Percentiles rank a stretch among this genome's conserved stretches.
These are phyloP conservation scores for Medakamo hakoo DNA, from an alignment of 139 green algal genomes.

Conservation along the genomic window DNA sequence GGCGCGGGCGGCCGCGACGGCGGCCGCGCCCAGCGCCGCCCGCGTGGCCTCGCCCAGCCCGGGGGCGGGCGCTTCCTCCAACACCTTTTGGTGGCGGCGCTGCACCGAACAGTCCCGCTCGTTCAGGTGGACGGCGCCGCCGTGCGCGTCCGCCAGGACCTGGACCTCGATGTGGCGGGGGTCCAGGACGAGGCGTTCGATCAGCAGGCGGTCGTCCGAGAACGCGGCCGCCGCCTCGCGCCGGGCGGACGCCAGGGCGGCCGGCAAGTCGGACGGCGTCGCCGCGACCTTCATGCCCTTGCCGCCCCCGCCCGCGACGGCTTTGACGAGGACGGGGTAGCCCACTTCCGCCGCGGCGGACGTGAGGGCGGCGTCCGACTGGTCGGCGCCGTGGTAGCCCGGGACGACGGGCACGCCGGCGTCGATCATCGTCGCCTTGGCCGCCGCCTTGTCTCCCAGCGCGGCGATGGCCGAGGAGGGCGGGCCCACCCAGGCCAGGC, in stretches of 20 bases:
- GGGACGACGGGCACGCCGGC: slow-evolving; percentile 73
- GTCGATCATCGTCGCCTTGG: slow-evolving; percentile 55
- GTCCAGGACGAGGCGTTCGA: slow-evolving; percentile 60
- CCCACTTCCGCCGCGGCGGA: slow-evolving; percentile 42
- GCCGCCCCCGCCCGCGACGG: slow-evolving; percentile 63
- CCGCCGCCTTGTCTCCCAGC: slow-evolving; percentile 52
- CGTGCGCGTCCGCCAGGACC: slow-evolving; percentile 61
- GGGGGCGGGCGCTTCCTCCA: slow-evolving; percentile 68
- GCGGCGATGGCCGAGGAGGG: slow-evolving; percentile 38
- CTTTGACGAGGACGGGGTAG: slow-evolving; percentile 75
- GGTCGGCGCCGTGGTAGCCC: slow-evolving; percentile 60
- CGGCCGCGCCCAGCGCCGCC: slow-evolving; percentile 36
- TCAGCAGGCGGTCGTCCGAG: slow-evolving; percentile 57
- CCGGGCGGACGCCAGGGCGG: slow-evolving; percentile 31
- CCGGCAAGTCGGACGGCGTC: slow-evolving; percentile 11
- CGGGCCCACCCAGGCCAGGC: slow-evolving; percentile 56
- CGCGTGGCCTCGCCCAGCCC: slow-evolving; percentile 19
- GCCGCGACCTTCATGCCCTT: slow-evolving; percentile 80
- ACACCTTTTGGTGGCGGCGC: slow-evolving; percentile 62
- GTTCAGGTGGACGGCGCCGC: slow-evolving; percentile 52
- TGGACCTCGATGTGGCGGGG: slow-evolving; percentile 75
- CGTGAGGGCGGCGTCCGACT: slow-evolving; percentile 18
- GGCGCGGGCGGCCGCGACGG: slow-evolving; percentile 32
- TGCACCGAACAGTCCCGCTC: slow-evolving; percentile 76
- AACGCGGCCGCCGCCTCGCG: slow-evolving; percentile 55